Percentiles rank a stretch among this genome's conserved stretches.
phyloP scores from a whole-genome alignment of 331 rosid genomes.

The Erythrophleum ivorense region DNA sequence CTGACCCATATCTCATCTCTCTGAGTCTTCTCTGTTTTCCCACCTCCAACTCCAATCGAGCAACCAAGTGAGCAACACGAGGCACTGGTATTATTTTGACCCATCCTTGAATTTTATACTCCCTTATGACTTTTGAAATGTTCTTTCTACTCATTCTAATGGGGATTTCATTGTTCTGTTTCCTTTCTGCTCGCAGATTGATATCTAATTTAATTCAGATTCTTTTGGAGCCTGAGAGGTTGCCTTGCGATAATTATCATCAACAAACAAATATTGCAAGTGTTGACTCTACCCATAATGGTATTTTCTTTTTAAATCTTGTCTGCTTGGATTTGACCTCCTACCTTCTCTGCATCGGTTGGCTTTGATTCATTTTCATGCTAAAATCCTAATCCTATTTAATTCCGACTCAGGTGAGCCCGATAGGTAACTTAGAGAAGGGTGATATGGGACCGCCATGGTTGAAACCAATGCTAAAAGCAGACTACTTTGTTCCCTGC shows the following conservation, averaged over 20 bases:
- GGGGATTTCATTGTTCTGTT: background rate
- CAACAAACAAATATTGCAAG: background rate
- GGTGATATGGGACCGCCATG: conserved; percentile 44
- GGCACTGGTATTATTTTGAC: background rate
- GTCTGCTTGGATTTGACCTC: background rate
- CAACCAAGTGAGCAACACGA: background rate
- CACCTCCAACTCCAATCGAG: background rate
- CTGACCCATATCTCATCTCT: background rate
- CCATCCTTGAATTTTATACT: background rate
- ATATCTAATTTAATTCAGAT: background rate
- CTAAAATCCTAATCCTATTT: background rate
- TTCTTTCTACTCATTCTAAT: background rate
- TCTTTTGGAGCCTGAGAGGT: background rate
- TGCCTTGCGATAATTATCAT: background rate
- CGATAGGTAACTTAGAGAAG: conserved; percentile 40
- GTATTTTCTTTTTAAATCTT: background rate
- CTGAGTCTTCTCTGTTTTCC: background rate
- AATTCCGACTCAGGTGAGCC: conserved; percentile 44
- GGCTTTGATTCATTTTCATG: background rate
- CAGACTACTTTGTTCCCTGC: conserved; percentile 47
- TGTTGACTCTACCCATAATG: conserved; percentile 7
- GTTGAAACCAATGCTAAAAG: conserved; percentile 52
- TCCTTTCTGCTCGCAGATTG: background rate
- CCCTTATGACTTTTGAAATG: background rate
- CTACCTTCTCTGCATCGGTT: background rate